Conservation (phyloP, 441 rosid genomes). For the Euphorbia schlechtendalii region DNA sequence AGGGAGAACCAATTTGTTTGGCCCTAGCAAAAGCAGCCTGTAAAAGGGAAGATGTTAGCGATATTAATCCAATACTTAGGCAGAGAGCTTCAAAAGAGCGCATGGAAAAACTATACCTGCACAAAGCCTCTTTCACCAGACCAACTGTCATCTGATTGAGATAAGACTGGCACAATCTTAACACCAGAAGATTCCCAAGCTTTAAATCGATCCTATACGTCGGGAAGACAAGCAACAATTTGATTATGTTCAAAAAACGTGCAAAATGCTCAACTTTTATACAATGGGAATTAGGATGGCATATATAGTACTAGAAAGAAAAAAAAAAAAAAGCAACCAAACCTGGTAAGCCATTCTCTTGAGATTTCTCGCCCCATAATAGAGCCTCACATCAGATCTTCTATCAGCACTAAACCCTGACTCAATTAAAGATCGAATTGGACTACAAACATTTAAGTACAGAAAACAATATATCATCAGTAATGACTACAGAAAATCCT, state of each 20-base stretch:
- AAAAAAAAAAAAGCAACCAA: conserved; percentile 12
- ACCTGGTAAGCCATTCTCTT: conserved; percentile 98
- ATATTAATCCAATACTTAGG: neutral
- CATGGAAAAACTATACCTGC: conserved; percentile 45
- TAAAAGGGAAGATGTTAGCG: conserved; percentile 8
- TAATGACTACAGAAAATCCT: neutral
- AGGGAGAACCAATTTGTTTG: conserved; percentile 43
- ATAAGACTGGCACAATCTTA: conserved; percentile 71
- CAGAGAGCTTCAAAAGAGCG: conserved; percentile 1
- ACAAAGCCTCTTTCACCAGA: conserved; percentile 82
- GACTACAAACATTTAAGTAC: conserved; percentile 36
- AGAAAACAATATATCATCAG: neutral
- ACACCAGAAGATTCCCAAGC: conserved; percentile 95
- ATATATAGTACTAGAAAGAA: neutral
- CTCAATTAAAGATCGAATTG: conserved; percentile 86
- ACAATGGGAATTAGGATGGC: neutral
- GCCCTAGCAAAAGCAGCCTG: conserved; percentile 89
- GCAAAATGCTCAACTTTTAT: neutral
- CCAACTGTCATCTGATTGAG: conserved; percentile 80
- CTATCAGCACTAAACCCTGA: conserved; percentile 72
- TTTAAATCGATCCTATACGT: conserved; percentile 84
- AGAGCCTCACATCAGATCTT: conserved; percentile 81
- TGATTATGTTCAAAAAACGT: too few relatives aligned
- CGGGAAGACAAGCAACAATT: conserved; percentile 9
- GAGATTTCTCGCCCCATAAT: conserved; percentile 90